Evolutionary conservation across 768 basidiomycete genomes (phyloP).

Genomic region (Phylloporus arenicola): DNA sequence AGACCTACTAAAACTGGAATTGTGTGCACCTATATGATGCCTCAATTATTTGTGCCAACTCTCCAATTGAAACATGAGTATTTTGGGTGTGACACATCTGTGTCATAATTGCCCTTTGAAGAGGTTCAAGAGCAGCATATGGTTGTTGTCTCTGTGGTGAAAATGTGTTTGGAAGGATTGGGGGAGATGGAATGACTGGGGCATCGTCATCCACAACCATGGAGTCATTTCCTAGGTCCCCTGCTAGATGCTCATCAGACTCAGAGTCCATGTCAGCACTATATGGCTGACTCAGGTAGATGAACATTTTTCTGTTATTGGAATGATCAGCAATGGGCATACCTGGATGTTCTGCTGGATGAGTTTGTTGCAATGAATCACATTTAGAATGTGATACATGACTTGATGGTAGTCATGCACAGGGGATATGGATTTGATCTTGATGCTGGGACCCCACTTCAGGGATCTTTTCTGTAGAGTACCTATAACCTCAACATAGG

Average conservation of each 20-base stretch:
- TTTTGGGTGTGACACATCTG: slow-evolving; percentile 10
- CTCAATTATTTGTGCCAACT: slow-evolving; percentile 13
- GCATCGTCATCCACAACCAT: neutral
- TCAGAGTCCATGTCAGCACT: neutral
- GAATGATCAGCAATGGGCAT: neutral
- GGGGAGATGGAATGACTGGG: neutral
- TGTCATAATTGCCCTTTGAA: slow-evolving; percentile 16
- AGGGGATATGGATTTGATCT: slow-evolving; percentile 12
- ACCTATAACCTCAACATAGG: slow-evolving; percentile 16
- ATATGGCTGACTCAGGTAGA: slow-evolving; percentile 4
- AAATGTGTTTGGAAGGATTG: slow-evolving; percentile 13
- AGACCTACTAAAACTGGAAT: slow-evolving; percentile 20
- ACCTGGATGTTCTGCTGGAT: slow-evolving; percentile 10
- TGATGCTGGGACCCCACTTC: neutral
- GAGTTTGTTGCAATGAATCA: slow-evolving; percentile 12
- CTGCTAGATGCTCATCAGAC: neutral
- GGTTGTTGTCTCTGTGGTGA: slow-evolving; percentile 18
- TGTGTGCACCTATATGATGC: slow-evolving; percentile 12
- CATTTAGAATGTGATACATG: slow-evolving; percentile 23
- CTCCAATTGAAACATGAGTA: slow-evolving; percentile 2
- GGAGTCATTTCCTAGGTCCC: neutral
- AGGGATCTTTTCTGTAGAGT: neutral
- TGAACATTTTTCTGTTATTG: neutral
- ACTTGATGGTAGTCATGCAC: slow-evolving; percentile 21
- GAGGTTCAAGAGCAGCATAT: slow-evolving; percentile 15